Evolutionary conservation across 805 yeast genomes (phyloP).

Genomic region (Lipomyces starkeyi): DNA sequence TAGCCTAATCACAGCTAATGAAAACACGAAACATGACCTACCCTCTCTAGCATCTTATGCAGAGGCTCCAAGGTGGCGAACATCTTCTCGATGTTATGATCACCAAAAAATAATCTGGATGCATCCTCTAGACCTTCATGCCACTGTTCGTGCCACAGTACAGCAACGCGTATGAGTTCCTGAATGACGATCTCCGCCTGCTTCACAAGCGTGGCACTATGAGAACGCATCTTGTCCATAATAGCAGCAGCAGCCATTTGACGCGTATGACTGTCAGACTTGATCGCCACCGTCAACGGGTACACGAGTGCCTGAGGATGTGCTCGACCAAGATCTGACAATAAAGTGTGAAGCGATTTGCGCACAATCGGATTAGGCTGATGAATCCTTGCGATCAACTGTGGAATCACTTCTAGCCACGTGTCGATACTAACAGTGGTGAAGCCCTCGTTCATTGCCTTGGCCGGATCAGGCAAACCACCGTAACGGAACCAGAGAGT

Average conservation of each 20-base stretch:
- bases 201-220: slow-evolving; percentile 81
- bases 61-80: slow-evolving; percentile 86
- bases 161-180: slow-evolving; percentile 92
- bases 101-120: slow-evolving; percentile 89
- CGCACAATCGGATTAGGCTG: slow-evolving; percentile 90
- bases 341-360: slow-evolving; percentile 73
- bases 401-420: slow-evolving; percentile 96
- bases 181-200: slow-evolving; percentile 94
- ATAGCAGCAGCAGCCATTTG: slow-evolving; percentile 91
- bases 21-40: background rate
- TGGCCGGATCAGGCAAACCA: slow-evolving; percentile 88
- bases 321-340: slow-evolving; percentile 88
- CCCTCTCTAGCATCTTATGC: slow-evolving; percentile 80
- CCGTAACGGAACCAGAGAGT: slow-evolving; percentile 97
- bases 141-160: slow-evolving; percentile 98
- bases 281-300: slow-evolving; percentile 94
- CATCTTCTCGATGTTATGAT: slow-evolving; percentile 94
- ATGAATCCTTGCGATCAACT: slow-evolving; percentile 92
- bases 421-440: slow-evolving; percentile 86
- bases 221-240: slow-evolving; percentile 88
- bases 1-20: background rate
- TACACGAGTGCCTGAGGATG: slow-evolving; percentile 97
- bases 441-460: slow-evolving; percentile 89
- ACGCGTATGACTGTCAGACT: slow-evolving; percentile 87
- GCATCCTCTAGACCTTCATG: slow-evolving; percentile 98